Base-by-base conservation (phyloP, 148 eudicot species). In the Rhododendron simsii region DNA sequence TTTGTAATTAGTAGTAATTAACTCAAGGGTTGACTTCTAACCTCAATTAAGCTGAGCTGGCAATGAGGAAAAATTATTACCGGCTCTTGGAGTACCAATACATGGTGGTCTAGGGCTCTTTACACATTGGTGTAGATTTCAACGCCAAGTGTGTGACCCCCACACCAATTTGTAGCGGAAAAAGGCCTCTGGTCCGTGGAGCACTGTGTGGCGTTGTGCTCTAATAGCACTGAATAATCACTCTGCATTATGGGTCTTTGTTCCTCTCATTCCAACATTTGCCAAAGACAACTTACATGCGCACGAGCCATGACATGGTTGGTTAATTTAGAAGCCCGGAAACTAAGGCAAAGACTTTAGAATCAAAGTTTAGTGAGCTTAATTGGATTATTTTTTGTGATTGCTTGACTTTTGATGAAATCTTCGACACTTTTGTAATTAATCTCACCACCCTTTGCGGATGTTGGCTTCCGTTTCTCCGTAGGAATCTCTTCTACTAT, bases 1-100 rank as follows among this genome's bases (percentile, higher is more conserved):
- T 76, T 74, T n/a, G 81, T 39, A 48, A 48, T 48, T 50, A 51
- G 57, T 0, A 51, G 57, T 51, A 51, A 3, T 87, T 61, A 87
- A 87, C 88, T 45, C 88, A 45, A 76, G 63, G 81, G 75, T 83
- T 87, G 86, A 78, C 88, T 45, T 8, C 4, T 45, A 50, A 77
- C 37, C 45, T 6, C 18, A 35, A 45, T 57, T 33, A 78, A 26
- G 63, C 4, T 44, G 41, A 59, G 81, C 76, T 55, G 75, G 63
- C 79, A 2, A 20, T 55, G 21, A 3, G 21, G 21, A 55, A 55
- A 55, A 55, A 3, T 15, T 15, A 51, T 51, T 51, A 51, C 16
- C 55, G 15, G 16, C 55, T 51, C 15, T 15, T 13, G 16, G 0
- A 0, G 16, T 51, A 51, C 2, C 4, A 16, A 2, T 51, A 51